These are phyloP conservation scores for Theobroma cacao DNA, from an alignment of 345 rosid genomes.

Conservation along the genomic window DNA sequence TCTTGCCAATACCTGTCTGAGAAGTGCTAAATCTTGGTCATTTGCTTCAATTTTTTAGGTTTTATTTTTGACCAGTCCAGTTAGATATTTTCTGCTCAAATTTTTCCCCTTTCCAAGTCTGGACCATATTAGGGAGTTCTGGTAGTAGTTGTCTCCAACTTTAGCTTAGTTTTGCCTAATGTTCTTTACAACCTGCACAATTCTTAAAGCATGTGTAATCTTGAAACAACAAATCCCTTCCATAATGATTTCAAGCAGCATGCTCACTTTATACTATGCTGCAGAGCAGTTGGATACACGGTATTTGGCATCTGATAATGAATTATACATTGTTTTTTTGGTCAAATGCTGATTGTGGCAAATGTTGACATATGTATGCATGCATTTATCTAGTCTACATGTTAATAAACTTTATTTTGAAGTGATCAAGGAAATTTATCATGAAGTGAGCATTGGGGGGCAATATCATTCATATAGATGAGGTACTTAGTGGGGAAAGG, in stretches of 20 bases:
- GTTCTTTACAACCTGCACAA: too few relatives aligned
- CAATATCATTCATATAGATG: not conserved
- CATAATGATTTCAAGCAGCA: not conserved
- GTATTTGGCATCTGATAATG: not conserved
- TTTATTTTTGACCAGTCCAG: not conserved
- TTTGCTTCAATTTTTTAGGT: not conserved
- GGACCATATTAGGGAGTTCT: too few relatives aligned
- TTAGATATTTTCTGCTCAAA: too few relatives aligned
- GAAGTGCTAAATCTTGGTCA: not conserved
- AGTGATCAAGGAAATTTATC: not conserved
- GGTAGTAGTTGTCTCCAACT: too few relatives aligned
- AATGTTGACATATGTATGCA: not conserved
- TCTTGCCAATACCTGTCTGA: not conserved
- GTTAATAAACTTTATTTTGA: not conserved
- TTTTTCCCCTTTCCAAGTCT: too few relatives aligned
- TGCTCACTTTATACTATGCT: not conserved
- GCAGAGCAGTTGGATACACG: not conserved
- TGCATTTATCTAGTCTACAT: not conserved
- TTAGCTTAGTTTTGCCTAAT: too few relatives aligned
- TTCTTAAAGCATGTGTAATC: too few relatives aligned
- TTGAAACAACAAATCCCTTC: too few relatives aligned
- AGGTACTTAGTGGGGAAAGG: not conserved
- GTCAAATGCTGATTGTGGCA: not conserved
- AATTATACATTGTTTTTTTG: not conserved
- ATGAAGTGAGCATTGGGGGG: not conserved